These are phyloP conservation scores for Pittosporum tobira DNA, from an alignment of 129 eudicot genomes.

Conservation along the genomic window DNA sequence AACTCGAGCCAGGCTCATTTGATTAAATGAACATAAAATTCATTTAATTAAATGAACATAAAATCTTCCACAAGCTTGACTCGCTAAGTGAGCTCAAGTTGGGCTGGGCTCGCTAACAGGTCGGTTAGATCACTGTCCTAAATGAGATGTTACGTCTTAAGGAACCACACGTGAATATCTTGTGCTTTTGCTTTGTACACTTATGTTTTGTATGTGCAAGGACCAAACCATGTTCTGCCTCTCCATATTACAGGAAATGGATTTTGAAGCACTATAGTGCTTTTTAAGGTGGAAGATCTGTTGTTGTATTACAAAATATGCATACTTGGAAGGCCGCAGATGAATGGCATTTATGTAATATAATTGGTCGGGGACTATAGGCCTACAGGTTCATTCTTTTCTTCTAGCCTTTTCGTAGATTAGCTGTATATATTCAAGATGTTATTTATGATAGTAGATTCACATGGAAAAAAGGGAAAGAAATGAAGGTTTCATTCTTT, in stretches of 20 bases:
- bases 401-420: background rate
- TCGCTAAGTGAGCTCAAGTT: too few relatives aligned
- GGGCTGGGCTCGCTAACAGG: too few relatives aligned
- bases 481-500: background rate
- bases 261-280: conserved; percentile 27
- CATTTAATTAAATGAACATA: too few relatives aligned
- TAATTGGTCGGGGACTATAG: background rate
- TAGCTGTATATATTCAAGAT: background rate
- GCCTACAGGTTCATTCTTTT: background rate
- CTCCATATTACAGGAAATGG: conserved; percentile 53
- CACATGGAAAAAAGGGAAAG: background rate
- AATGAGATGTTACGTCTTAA: too few relatives aligned
- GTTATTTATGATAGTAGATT: background rate
- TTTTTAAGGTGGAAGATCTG: background rate
- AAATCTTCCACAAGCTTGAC: too few relatives aligned
- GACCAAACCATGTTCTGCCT: background rate
- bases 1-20: too few relatives aligned
- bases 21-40: too few relatives aligned
- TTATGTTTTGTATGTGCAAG: background rate
- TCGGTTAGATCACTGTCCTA: too few relatives aligned
- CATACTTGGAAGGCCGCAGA: background rate
- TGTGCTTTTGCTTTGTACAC: background rate
- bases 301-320: background rate
- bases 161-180: background rate
- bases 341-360: background rate